These are phyloP conservation scores for Fusarium sp. DNA, from an alignment of 2,329 filamentous ascomycete species.

Conservation along the genomic window DNA sequence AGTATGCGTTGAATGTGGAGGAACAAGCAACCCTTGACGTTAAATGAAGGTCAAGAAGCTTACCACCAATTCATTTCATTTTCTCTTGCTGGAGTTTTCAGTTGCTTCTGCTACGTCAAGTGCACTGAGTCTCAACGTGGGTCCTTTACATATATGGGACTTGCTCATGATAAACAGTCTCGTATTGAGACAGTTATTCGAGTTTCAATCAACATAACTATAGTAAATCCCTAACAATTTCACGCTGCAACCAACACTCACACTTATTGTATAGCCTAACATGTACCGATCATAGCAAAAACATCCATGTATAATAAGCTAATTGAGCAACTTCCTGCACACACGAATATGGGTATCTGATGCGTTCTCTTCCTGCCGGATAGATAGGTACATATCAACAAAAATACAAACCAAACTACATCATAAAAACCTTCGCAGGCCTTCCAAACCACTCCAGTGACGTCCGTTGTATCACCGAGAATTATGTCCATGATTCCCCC, in stretches of 20 bases:
- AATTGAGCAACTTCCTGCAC: slow-evolving; percentile 31
- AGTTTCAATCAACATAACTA: neutral
- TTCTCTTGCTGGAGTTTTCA: neutral
- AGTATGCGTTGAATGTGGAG: neutral
- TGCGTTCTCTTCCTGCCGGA: slow-evolving; percentile 40
- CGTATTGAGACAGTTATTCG: no score
- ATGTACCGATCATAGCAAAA: neutral
- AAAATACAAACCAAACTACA: slow-evolving; percentile 23
- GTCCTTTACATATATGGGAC: neutral
- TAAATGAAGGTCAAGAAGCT: neutral
- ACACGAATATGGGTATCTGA: slow-evolving; percentile 44
- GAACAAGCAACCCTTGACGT: neutral
- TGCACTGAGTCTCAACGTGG: neutral
- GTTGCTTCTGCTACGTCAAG: neutral
- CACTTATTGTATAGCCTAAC: slow-evolving; percentile 3
- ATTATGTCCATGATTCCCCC: slow-evolving; percentile 5
- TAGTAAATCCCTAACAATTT: neutral
- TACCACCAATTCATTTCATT: neutral
- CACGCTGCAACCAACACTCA: neutral
- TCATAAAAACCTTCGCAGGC: neutral
- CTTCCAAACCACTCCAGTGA: neutral
- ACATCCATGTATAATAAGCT: slow-evolving; percentile 17
- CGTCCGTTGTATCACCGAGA: neutral
- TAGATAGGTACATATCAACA: slow-evolving; percentile 30
- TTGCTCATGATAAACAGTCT: neutral